These are phyloP conservation scores for Lipomyces kockii DNA, from an alignment of 805 yeast species.

Conservation along the genomic window DNA sequence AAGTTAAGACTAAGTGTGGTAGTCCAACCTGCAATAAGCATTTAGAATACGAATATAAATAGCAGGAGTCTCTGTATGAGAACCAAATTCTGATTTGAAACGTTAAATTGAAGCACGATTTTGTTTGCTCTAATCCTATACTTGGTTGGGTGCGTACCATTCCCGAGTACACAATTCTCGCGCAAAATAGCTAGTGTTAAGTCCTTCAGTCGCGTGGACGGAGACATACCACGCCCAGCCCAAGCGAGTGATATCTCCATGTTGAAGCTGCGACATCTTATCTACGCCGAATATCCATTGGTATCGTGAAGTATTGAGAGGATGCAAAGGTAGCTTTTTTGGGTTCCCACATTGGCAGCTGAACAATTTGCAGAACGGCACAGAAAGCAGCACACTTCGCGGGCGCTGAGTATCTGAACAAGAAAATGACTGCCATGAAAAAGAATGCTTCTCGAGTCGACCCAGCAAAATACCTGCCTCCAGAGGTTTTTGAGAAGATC, in stretches of 20 bases:
- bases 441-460: conserved; percentile 13
- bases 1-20: neutral
- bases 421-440: neutral
- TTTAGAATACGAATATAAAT: neutral
- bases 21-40: neutral
- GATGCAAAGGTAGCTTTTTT: neutral
- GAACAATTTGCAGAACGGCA: neutral
- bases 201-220: neutral
- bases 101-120: too few species aligned
- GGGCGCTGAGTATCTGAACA: neutral
- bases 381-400: neutral
- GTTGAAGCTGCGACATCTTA: neutral
- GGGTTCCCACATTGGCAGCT: neutral
- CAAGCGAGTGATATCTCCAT: neutral
- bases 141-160: neutral
- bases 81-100: neutral
- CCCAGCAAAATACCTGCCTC: conserved; percentile 22
- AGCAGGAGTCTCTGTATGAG: neutral
- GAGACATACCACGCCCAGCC: neutral
- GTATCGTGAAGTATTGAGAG: neutral
- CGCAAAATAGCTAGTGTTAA: neutral
- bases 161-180: neutral
- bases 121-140: neutral
- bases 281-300: neutral
- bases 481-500: conserved; percentile 23